Base-by-base conservation (phyloP, 768 basidiomycete species). In the Pisolithus sp. region DNA sequence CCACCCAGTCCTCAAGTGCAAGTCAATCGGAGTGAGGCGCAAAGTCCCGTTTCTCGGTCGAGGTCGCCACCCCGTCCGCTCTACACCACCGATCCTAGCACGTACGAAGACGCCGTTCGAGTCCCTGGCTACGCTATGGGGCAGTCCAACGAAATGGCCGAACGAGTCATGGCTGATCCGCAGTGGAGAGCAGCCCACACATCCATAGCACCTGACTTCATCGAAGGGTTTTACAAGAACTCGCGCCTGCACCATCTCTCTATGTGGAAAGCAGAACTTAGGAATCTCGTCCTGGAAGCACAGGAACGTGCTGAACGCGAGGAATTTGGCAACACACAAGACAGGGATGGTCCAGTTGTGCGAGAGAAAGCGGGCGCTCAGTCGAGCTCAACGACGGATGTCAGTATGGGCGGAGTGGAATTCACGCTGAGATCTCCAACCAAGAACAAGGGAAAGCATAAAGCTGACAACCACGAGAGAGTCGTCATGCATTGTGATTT, bases 401-500 rank as follows among this genome's bases (percentile, higher is more conserved):
- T 77, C 8, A 81, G 81, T 57, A 83, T 81, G 78, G 64, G 69
- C 55, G 77, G 78, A 1, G 76, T 76, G 3, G 78, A 71, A 45
- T 62, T 83, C 3, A 66, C 75, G 4, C 62, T 74, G 61, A 72
- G 67, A 50, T 80, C 81, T 7, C 78, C 82, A 38, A 61, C 65
- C 18, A 73, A 73, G 58, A 61, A 62, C 13, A 80, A 77, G 54
- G 77, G 75, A 60, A 83, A 84, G 57, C 76, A 75, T 39, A 73
- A 73, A 31, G 76, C 73, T 3, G 69, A 73, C 24, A 71, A 74
- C 18, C 57, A 74, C 31, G 78, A 82, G 40, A 76, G 77, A 15
- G 80, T 89, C 9, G 86, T 92, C 60, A 89, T 93, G 88, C 91
- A 93, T 60, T 90, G 88, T 58, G 91, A 93, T 66, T 97, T 98